phyloP scores from a whole-genome alignment of 306 rosid genomes.

The Quercus glauca region DNA sequence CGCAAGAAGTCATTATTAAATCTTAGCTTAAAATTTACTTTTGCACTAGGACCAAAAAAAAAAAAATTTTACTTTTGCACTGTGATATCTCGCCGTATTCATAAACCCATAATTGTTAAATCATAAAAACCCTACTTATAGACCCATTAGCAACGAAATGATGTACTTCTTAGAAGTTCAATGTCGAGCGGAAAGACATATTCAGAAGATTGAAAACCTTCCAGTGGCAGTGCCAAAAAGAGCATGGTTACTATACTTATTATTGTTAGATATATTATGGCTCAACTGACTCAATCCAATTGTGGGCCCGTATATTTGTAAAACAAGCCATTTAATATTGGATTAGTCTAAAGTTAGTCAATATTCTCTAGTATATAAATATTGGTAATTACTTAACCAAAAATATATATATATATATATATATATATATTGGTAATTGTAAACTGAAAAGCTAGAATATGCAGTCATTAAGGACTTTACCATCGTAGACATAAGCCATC shows the following conservation, averaged over 20 bases:
- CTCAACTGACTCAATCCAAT: no score
- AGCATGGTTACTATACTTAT: background rate
- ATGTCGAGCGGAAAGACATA: background rate
- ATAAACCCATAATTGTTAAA: background rate
- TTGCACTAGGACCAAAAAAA: background rate
- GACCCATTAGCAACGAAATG: background rate
- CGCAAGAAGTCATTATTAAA: conserved; percentile 5
- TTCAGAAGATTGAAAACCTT: background rate
- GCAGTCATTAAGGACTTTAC: no score
- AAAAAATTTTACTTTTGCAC: conserved; percentile 9
- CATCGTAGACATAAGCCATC: no score
- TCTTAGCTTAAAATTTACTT: conserved; percentile 23
- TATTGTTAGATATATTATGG: background rate
- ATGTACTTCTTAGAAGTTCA: background rate
- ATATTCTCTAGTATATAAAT: no score
- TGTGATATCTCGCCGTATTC: background rate
- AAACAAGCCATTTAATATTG: no score
- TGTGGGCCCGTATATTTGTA: no score
- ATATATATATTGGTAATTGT: no score
- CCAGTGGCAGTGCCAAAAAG: no score
- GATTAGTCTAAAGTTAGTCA: no score
- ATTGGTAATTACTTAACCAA: no score
- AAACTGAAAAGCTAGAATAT: no score
- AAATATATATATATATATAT: no score
- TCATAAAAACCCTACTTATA: background rate